Evolutionary conservation across 2,329 filamentous ascomycete species (phyloP).

Genomic region (Ramichloridium luteum): DNA sequence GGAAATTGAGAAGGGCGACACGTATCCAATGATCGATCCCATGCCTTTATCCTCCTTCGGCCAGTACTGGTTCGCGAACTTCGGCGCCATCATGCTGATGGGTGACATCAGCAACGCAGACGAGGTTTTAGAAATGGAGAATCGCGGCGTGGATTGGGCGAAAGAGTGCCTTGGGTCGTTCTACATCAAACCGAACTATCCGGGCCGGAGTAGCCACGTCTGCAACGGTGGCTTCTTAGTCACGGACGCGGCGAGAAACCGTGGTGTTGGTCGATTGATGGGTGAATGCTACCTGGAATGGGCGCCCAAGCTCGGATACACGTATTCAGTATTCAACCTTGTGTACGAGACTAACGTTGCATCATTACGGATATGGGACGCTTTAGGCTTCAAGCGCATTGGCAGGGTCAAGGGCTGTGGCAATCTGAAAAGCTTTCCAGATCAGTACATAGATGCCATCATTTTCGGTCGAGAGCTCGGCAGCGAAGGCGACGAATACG

Average conservation of each 20-base stretch:
- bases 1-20: conserved; percentile 85
- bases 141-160: conserved; percentile 53
- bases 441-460: conserved; percentile 38
- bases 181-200: conserved; percentile 90
- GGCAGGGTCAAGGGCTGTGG: conserved; percentile 54
- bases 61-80: conserved; percentile 83
- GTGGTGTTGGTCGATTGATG: conserved; percentile 40
- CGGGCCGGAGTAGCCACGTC: conserved; percentile 77
- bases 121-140: conserved; percentile 36
- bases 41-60: conserved; percentile 65
- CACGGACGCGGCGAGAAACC: conserved; percentile 35
- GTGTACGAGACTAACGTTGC: conserved; percentile 91
- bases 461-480: conserved; percentile 50
- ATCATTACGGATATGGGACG: conserved; percentile 84
- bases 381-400: conserved; percentile 82
- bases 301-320: conserved; percentile 56
- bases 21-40: conserved; percentile 74
- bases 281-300: conserved; percentile 41
- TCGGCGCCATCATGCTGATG: conserved; percentile 75
- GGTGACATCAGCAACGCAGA: conserved; percentile 56
- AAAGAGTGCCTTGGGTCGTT: conserved; percentile 78
- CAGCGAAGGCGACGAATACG: conserved; percentile 62
- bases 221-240: conserved; percentile 52
- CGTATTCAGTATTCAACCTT: conserved; percentile 86
- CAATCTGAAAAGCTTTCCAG: conserved; percentile 36